Base-by-base conservation (phyloP, 2,329 filamentous ascomycete genomes). In the Phialophora verrucosa region DNA sequence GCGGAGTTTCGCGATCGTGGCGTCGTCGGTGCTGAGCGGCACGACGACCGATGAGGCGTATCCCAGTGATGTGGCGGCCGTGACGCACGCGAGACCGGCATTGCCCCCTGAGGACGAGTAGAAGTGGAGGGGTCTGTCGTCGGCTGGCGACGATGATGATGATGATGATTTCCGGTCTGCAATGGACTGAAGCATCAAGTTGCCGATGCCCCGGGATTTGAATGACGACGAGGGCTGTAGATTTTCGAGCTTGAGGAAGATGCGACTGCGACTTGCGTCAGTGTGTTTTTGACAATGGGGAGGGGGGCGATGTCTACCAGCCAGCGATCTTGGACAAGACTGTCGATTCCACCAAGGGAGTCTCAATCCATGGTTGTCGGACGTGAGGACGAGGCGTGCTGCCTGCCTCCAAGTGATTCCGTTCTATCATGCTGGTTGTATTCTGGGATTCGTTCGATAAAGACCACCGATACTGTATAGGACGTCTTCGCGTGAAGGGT, bases 191-290 rank as follows among this genome's bases (percentile, higher is more conserved):
- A 76, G 73, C 64, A 79, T 76, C 8, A 78, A 66, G 59, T 79
- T 78, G 44, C 78, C 78, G 60, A 79, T 76, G 27, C 70, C 69
- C 14, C 69, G 66, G 27, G 91, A 93, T 78, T 96, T 95, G 87
- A 96, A 96, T 47, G 91, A 93, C 69, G 91, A 91, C 25, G 90
- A 90, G 4, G 92, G 92, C 75, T 96, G 92, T 62, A 93, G 85
- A 75, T 91, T 91, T 73, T 96, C 92, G 69, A 95, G 86, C 78
- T 96, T 96, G 74, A 96, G 87, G 77, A 91, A 91, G 77, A 96
- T 87, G 80, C 90, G 89, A 81, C 91, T 69, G 44, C 7, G 27
- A n/a, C 38, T 8, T 8, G n/a, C 17, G 38, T 44, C 17, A 44
- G 38, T 44, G 14, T 10, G 17, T 32, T 35, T 2, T 5, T 32